Conservation (phyloP, 1,284 basidiomycete genomes). For the Chiua sp. region DNA sequence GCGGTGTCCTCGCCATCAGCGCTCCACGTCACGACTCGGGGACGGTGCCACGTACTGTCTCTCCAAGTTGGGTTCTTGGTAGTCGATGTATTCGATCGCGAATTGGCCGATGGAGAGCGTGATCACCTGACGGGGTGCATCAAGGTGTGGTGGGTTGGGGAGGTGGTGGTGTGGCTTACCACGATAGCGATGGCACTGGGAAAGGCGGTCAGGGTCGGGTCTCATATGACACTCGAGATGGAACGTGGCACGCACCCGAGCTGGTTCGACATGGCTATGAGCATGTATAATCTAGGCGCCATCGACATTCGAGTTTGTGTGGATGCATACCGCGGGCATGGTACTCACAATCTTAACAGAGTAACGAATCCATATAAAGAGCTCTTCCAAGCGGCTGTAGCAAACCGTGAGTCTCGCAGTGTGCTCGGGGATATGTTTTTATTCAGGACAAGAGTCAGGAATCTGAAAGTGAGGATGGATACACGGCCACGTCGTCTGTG, state of each 20-base stretch:
- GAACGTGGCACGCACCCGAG: slow-evolving; percentile 52
- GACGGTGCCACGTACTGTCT: slow-evolving; percentile 18
- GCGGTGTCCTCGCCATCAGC: neutral
- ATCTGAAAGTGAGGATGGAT: slow-evolving; percentile 38
- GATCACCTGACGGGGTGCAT: slow-evolving; percentile 47
- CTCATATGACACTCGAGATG: neutral
- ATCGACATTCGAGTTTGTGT: neutral
- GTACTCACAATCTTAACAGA: slow-evolving; percentile 61
- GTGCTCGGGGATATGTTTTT: slow-evolving; percentile 50
- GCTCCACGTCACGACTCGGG: neutral
- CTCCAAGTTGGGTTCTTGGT: slow-evolving; percentile 28
- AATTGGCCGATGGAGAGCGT: slow-evolving; percentile 60
- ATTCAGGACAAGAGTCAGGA: slow-evolving; percentile 55
- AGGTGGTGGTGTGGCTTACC: slow-evolving; percentile 41
- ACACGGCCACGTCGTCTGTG: neutral
- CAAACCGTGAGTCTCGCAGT: slow-evolving; percentile 46
- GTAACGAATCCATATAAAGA: slow-evolving; percentile 60
- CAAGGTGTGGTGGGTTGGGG: neutral
- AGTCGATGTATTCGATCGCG: slow-evolving; percentile 53
- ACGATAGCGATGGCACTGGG: slow-evolving; percentile 58
- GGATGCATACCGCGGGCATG: neutral
- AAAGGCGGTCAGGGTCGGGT: slow-evolving; percentile 4
- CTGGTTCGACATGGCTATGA: slow-evolving; percentile 71
- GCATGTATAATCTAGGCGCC: slow-evolving; percentile 64
- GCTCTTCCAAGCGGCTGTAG: slow-evolving; percentile 57